Percentiles rank a stretch among this genome's conserved stretches.
These are phyloP conservation scores for Ascoidea tarda DNA, from an alignment of 805 yeast species.

Conservation along the genomic window DNA sequence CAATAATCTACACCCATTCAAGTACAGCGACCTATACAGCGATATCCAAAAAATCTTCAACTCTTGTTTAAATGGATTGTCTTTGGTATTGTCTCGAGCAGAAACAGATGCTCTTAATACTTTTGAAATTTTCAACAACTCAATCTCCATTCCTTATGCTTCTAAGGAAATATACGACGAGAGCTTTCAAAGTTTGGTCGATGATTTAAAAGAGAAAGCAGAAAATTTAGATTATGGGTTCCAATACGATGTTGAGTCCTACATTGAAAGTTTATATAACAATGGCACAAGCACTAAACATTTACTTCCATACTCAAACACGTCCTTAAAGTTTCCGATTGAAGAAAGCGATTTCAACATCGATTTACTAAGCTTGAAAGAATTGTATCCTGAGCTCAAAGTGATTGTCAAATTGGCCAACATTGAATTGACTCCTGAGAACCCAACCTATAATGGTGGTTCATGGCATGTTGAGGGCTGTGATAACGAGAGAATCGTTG, in stretches of 20 bases:
- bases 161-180: background rate
- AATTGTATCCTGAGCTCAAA: slow-evolving; percentile 15
- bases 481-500: slow-evolving; percentile 26
- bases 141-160: background rate
- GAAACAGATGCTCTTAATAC: background rate
- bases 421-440: slow-evolving; percentile 26
- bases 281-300: background rate
- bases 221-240: background rate
- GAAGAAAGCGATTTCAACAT: background rate
- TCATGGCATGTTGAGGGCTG: slow-evolving; percentile 31
- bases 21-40: slow-evolving; percentile 15
- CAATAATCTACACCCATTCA: slow-evolving; percentile 24
- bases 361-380: slow-evolving; percentile 1
- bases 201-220: slow-evolving; percentile 1
- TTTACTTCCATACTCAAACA: background rate
- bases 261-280: background rate
- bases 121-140: no score
- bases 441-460: slow-evolving; percentile 24
- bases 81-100: slow-evolving; percentile 16
- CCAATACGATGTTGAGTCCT: background rate
- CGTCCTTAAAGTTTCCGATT: background rate
- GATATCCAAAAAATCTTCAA: slow-evolving; percentile 20
- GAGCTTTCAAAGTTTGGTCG: background rate
- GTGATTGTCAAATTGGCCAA: slow-evolving; percentile 27
- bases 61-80: slow-evolving; percentile 19